These are phyloP conservation scores for Westerdykella aurantiaca DNA, from an alignment of 2,329 filamentous ascomycete species.

Conservation along the genomic window DNA sequence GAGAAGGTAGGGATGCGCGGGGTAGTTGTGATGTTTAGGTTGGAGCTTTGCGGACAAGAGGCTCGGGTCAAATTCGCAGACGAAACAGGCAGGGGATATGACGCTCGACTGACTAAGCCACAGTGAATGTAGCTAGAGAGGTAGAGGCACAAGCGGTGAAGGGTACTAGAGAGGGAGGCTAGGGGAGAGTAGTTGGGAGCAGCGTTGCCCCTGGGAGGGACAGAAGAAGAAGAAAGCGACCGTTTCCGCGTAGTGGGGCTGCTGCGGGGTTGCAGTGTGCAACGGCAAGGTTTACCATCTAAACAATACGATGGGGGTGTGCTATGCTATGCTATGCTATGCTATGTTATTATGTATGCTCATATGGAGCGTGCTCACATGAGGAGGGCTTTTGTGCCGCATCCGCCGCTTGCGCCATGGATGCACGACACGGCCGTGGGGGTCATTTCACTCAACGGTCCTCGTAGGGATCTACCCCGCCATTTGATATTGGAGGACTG, in stretches of 20 bases:
- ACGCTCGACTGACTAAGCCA: conserved; percentile 11
- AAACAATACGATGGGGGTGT: too few species aligned
- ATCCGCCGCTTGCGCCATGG: neutral
- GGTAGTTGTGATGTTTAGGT: conserved; percentile 4
- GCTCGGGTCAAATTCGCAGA: neutral
- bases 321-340: too few species aligned
- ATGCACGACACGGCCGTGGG: neutral
- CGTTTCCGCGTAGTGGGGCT: neutral
- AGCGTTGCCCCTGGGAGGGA: neutral
- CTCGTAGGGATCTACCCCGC: neutral
- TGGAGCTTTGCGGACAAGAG: conserved; percentile 5
- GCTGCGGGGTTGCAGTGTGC: neutral
- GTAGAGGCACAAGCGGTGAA: neutral
- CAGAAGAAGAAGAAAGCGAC: neutral
- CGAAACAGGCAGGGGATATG: conserved; percentile 3
- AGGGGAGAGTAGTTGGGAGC: neutral
- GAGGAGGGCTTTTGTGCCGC: neutral
- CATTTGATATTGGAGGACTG: neutral
- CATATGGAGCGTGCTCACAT: too few species aligned
- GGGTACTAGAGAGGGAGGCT: neutral
- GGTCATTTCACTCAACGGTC: neutral
- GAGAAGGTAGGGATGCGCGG: conserved; percentile 21
- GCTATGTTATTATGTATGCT: too few species aligned
- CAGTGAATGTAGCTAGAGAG: conserved; percentile 3
- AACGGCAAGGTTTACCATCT: neutral